Evolutionary conservation across 495 filamentous ascomycete genomes (phyloP).

Genomic region (Aspergillus avenaceus): DNA sequence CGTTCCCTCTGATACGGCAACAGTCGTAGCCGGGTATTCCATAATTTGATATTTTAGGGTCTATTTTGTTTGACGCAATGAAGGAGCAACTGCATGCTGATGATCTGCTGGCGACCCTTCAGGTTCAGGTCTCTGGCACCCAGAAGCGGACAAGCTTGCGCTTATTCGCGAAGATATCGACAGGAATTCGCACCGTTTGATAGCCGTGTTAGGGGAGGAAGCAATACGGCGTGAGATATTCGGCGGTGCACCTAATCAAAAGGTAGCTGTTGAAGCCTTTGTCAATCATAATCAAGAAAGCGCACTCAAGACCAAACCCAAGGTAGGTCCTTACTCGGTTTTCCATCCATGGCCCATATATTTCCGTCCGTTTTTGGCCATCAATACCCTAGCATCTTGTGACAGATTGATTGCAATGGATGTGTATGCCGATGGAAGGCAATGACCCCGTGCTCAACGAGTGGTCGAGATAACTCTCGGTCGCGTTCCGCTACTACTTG

Average conservation of each 20-base stretch:
- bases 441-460: background rate
- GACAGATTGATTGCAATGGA: background rate
- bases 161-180: constrained; percentile 70
- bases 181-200: constrained; percentile 60
- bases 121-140: constrained; percentile 78
- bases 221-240: constrained; percentile 61
- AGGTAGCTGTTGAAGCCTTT: constrained; percentile 65
- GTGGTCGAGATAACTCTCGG: background rate
- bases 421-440: background rate
- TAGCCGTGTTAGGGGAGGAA: constrained; percentile 55
- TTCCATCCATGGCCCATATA: background rate
- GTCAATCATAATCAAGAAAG: constrained; percentile 60
- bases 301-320: constrained; percentile 80
- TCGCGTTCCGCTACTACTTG: background rate
- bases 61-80: background rate
- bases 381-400: background rate
- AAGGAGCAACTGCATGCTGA: constrained; percentile 1
- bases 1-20: too few species aligned
- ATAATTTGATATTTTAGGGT: too few species aligned
- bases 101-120: constrained; percentile 30
- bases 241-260: constrained; percentile 49
- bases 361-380: background rate
- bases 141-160: constrained; percentile 58
- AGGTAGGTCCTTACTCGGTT: constrained; percentile 49
- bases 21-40: too few species aligned